Conservation (phyloP, 1,284 basidiomycete genomes). For the Microbotryum saponariae region DNA sequence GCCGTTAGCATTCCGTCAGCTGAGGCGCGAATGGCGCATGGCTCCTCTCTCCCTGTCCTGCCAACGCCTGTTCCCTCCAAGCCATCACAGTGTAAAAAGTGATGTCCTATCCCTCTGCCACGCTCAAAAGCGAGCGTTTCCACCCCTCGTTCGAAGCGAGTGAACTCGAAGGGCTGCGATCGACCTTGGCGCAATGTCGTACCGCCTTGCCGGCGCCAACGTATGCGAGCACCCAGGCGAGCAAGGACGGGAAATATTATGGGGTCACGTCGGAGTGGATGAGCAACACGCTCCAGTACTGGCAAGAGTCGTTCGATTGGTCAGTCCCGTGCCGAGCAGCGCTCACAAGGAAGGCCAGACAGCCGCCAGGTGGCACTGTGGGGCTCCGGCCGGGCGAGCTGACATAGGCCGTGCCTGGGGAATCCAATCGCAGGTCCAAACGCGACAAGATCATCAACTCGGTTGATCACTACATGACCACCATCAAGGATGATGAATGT, state of each 20-base stretch:
- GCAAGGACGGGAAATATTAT: conserved; percentile 5
- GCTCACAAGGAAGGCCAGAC: background rate
- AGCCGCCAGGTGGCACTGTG: background rate
- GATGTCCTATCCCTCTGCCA: no score
- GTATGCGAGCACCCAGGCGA: conserved; percentile 17
- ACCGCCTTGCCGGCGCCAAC: conserved; percentile 15
- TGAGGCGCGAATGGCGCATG: background rate
- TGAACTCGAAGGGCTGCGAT: no score
- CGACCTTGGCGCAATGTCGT: no score
- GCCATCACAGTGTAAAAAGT: no score
- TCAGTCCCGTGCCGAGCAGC: background rate
- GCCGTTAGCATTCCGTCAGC: background rate
- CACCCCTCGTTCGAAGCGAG: no score
- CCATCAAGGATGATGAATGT: conserved; percentile 7
- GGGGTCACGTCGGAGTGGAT: conserved; percentile 18
- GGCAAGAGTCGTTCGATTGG: conserved; percentile 23
- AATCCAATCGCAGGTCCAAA: conserved; percentile 9
- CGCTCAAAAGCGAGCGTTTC: no score
- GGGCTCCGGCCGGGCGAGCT: background rate
- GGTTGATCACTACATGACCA: conserved; percentile 22
- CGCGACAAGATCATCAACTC: conserved; percentile 17
- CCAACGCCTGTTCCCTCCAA: no score
- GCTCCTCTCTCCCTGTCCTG: no score
- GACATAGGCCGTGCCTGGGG: background rate
- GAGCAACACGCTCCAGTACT: conserved; percentile 13